These are phyloP conservation scores for Cladorrhinum sp. DNA, from an alignment of 2,329 filamentous ascomycete species.

Conservation along the genomic window DNA sequence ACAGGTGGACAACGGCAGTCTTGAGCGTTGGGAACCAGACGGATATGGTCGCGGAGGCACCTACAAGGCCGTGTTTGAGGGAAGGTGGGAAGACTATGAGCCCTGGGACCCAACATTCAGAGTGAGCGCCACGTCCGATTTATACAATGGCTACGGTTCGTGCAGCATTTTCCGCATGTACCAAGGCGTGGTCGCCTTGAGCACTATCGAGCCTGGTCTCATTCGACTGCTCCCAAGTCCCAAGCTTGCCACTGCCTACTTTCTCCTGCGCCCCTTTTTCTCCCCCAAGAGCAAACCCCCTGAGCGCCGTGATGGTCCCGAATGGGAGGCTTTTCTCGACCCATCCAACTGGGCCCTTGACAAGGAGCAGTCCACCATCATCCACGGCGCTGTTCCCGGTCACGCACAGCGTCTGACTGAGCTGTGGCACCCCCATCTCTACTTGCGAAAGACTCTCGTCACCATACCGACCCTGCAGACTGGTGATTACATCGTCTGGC, in stretches of 20 bases:
- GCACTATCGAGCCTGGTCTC: slow-evolving; percentile 48
- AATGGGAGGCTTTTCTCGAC: slow-evolving; percentile 53
- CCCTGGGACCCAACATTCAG: slow-evolving; percentile 55
- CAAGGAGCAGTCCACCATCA: slow-evolving; percentile 51
- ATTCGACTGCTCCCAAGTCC: slow-evolving; percentile 47
- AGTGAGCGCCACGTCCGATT: slow-evolving; percentile 51
- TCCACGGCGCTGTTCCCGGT: slow-evolving; percentile 57
- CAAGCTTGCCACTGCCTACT: slow-evolving; percentile 47
- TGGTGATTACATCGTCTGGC: slow-evolving; percentile 59
- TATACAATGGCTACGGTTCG: slow-evolving; percentile 57
- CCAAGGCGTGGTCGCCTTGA: slow-evolving; percentile 54
- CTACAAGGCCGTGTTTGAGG: slow-evolving; percentile 53
- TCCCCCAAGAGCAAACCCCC: slow-evolving; percentile 43
- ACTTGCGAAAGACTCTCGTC: slow-evolving; percentile 51
- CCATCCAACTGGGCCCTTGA: slow-evolving; percentile 45
- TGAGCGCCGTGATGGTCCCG: slow-evolving; percentile 36
- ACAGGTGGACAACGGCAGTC: slow-evolving; percentile 67
- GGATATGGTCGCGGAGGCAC: slow-evolving; percentile 62
- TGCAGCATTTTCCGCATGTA: slow-evolving; percentile 60
- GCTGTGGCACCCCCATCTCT: slow-evolving; percentile 56
- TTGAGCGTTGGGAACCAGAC: slow-evolving; percentile 69
- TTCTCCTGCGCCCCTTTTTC: slow-evolving; percentile 53
- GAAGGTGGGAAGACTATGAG: slow-evolving; percentile 55
- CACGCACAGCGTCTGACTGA: slow-evolving; percentile 58
- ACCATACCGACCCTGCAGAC: slow-evolving; percentile 54